Evolutionary conservation across 768 basidiomycete genomes (phyloP).

Genomic region (Russula sp.): DNA sequence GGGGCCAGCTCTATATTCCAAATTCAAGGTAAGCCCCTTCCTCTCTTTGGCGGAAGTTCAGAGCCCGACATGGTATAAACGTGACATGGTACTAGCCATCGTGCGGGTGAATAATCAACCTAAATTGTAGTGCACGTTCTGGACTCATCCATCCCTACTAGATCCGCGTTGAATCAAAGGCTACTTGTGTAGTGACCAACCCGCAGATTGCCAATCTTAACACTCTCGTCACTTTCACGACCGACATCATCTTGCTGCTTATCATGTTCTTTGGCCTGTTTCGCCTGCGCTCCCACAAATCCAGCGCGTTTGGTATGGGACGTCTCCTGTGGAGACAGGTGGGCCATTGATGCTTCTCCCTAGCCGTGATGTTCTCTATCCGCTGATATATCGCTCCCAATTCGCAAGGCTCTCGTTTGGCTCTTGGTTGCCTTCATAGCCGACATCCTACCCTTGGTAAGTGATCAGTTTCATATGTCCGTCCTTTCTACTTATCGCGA

Average conservation of each 20-base stretch:
- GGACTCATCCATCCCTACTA: not conserved
- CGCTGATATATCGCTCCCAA: not conserved
- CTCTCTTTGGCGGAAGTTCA: not conserved
- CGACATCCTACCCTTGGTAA: not conserved
- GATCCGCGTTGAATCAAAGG: not conserved
- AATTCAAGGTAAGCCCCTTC: not conserved
- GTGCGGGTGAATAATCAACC: not conserved
- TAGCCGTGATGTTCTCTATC: not conserved
- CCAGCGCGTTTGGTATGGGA: not conserved
- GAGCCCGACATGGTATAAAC: not conserved
- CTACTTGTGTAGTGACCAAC: not conserved
- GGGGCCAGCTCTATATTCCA: not conserved
- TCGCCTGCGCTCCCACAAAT: not conserved
- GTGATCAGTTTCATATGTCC: not conserved
- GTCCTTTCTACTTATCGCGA: not conserved
- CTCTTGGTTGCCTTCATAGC: not conserved
- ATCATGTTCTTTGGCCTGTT: slow-evolving; percentile 2
- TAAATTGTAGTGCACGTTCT: not conserved
- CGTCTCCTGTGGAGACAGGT: slow-evolving; percentile 9
- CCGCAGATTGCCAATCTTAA: not conserved
- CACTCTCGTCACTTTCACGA: not conserved
- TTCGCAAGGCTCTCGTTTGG: not conserved
- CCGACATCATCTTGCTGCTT: not conserved
- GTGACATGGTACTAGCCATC: not conserved
- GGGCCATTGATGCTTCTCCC: not conserved